phyloP scores from a whole-genome alignment of 805 yeast species.

The Ogataea methanolica region DNA sequence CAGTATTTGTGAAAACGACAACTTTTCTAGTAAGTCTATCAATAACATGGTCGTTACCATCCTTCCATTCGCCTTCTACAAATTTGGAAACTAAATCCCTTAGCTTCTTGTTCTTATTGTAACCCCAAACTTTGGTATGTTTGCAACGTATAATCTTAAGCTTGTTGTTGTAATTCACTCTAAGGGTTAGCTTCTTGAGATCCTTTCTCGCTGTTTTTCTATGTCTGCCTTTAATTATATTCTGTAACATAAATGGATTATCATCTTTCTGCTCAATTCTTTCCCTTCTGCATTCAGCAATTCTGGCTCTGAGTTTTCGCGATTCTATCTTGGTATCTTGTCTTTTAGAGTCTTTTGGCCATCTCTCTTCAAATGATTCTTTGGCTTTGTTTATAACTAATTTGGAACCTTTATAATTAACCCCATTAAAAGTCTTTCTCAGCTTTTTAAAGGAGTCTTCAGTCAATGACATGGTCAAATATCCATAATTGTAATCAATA shows the following conservation, averaged over 20 bases:
- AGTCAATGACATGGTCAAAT: conserved; percentile 51
- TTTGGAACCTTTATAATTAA: conserved; percentile 69
- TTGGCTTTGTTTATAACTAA: conserved; percentile 61
- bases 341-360: conserved; percentile 42
- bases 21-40: conserved; percentile 41
- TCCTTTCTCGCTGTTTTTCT: conserved; percentile 54
- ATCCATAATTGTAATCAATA: conserved; percentile 58
- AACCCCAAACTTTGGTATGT: conserved; percentile 90
- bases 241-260: conserved; percentile 27
- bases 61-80: conserved; percentile 68
- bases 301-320: conserved; percentile 28
- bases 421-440: conserved; percentile 58
- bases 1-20: conserved; percentile 28
- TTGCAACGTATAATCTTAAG: conserved; percentile 52
- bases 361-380: conserved; percentile 42
- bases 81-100: conserved; percentile 63
- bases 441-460: conserved; percentile 44
- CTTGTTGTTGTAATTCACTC: conserved; percentile 57
- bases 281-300: conserved; percentile 31
- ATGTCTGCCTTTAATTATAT: conserved; percentile 47
- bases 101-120: conserved; percentile 58
- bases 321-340: conserved; percentile 32
- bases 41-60: conserved; percentile 73
- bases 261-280: conserved; percentile 43
- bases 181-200: conserved; percentile 52